A percentile compares a stretch with the other conserved stretches of the same genome.
Conservation (phyloP, 176 grass and related monocot species). For the Dactylis glomerata region DNA sequence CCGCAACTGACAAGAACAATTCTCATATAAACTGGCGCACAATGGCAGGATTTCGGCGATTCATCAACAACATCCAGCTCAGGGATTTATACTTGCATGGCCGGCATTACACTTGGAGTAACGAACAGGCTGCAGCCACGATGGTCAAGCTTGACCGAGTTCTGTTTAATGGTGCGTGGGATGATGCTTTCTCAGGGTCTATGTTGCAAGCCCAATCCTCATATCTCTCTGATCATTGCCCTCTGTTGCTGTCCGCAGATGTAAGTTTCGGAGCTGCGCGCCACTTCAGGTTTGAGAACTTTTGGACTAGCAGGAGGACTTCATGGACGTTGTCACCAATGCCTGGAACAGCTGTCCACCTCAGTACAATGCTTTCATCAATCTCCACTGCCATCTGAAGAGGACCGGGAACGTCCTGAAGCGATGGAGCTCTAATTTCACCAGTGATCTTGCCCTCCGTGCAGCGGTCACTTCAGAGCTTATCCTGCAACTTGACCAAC, state of each 20-base stretch:
- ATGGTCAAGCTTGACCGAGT: no score
- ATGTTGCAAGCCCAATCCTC: no score
- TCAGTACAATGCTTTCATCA: background rate
- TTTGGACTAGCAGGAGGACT: background rate
- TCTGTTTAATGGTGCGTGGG: no score
- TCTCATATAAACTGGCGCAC: no score
- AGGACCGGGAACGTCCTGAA: background rate
- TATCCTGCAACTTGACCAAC: background rate
- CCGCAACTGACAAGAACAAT: no score
- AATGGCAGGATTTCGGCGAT: no score
- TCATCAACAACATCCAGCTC: no score
- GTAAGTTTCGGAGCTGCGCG: fast-evolving
- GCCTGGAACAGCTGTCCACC: background rate
- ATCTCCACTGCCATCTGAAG: background rate
- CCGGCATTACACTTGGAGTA: no score
- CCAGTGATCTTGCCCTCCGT: background rate
- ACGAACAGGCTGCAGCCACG: no score
- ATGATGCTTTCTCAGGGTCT: no score
- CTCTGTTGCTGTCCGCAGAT: background rate
- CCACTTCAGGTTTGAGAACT: background rate
- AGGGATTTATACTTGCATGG: no score
- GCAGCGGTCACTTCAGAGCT: background rate
- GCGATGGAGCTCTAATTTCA: background rate
- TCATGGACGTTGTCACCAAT: fast-evolving
- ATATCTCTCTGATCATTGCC: background rate